Base-by-base conservation (phyloP, 441 rosid species). In the Corymbia citriodora region DNA sequence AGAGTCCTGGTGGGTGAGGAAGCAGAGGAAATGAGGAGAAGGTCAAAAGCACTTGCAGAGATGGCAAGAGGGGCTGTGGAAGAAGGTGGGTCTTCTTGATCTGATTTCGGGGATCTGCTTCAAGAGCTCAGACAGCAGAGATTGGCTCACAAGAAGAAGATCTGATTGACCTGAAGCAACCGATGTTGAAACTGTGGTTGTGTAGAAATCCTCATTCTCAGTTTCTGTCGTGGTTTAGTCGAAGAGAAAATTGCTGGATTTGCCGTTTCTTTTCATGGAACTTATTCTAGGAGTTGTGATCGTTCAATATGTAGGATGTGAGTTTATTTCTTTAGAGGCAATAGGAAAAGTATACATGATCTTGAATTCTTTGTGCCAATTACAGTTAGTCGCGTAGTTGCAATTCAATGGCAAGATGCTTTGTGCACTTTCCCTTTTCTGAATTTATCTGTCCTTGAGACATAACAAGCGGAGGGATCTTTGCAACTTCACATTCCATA, bases 41-140 rank as follows among this genome's bases (percentile, higher is more conserved):
- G 33, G 29, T 87, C 74, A 6, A 72, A 45, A 48, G 87, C 55
- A 49, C 86, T 87, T 12, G 55, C 89, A 11, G 74, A 87, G n/a
- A 52, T 53, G 87, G 91, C 91, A 15, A 70, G 5, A 40, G 88
- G 55, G 63, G 91, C 89, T 10, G 89, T 87, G 17, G 89, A 90
- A 74, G 87, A 87, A 74, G 89, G 87, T 3, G 91, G 89, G 18
- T 90, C 91, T 11, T 90, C 91, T 5, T 55, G 54, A 13, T 52
- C 65, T 1, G 89, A 54, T 87, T 55, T 90, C 33, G 40, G 53
- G 6, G 27, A 36, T 48, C 27, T 88, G 31, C 31, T 88, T 33
- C 31, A 88, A 10, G 89, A 88, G n/a, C 31, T 88, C 33, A 10
- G 87, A 50, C 33, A 4, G 81, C 21, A 83, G 54, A 83, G 53